Conservation (phyloP, 768 basidiomycete genomes). For the Suillus decipiens region DNA sequence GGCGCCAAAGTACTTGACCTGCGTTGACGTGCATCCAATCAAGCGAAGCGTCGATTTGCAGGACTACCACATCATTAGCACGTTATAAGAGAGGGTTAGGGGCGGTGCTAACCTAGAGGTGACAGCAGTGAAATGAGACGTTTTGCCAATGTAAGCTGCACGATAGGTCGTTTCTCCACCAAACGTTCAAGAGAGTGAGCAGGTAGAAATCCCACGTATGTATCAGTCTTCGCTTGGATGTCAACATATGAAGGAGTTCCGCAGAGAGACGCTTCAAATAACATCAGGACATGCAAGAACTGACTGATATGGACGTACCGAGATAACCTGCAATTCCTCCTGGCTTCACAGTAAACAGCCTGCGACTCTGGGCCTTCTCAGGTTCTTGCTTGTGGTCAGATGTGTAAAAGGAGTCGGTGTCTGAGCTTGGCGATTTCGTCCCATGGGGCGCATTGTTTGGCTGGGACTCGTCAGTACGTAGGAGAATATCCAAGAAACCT, state of each 20-base stretch:
- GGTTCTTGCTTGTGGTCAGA: conserved; percentile 33
- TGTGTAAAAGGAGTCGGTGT: conserved; percentile 41
- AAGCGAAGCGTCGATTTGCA: conserved; percentile 94
- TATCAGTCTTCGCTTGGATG: conserved; percentile 95
- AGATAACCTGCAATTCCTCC: conserved; percentile 98
- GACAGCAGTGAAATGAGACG: conserved; percentile 94
- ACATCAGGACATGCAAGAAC: neutral
- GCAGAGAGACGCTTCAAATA: conserved; percentile 73
- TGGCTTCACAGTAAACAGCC: conserved; percentile 91
- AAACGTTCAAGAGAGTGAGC: conserved; percentile 85
- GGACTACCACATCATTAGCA: conserved; percentile 48
- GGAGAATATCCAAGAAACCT: conserved; percentile 89
- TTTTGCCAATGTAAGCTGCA: conserved; percentile 92
- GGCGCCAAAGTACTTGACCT: conserved; percentile 93
- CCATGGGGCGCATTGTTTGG: conserved; percentile 17
- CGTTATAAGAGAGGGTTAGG: neutral
- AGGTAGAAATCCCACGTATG: conserved; percentile 96
- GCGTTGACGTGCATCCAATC: conserved; percentile 99
- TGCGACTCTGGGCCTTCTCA: conserved; percentile 44
- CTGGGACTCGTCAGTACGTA: conserved; percentile 50
- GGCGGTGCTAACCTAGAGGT: conserved; percentile 66
- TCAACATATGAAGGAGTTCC: conserved; percentile 94
- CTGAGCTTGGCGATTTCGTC: conserved; percentile 22
- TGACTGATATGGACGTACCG: conserved; percentile 44
- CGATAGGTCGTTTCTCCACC: conserved; percentile 93